Percentiles rank a stretch among this genome's conserved stretches.
Evolutionary conservation across 2,329 filamentous ascomycete genomes (phyloP).

Genomic region (Fusarium duplospermum): DNA sequence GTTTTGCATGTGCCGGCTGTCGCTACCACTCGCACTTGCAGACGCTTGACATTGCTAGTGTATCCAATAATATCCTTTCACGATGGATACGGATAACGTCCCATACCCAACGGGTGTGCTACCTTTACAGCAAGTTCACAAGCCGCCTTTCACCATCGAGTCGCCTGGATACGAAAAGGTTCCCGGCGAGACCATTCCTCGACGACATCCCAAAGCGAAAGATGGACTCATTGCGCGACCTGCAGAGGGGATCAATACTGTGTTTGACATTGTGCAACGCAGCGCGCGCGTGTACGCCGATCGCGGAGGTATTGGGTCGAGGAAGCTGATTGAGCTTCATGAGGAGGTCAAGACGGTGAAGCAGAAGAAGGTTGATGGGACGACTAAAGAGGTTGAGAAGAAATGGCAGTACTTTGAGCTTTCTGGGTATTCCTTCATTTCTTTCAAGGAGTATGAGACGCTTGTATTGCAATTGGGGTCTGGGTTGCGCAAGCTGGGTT

Average conservation of each 20-base stretch:
- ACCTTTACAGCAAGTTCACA: constrained; percentile 69
- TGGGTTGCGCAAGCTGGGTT: constrained; percentile 78
- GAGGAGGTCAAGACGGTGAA: constrained; percentile 84
- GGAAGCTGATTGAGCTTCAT: constrained; percentile 80
- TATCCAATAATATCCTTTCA: not conserved
- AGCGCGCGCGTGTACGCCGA: constrained; percentile 71
- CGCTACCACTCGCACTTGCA: not conserved
- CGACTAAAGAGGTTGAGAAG: constrained; percentile 83
- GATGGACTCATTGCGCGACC: constrained; percentile 75
- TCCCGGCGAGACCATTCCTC: constrained; percentile 84
- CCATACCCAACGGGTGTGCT: constrained; percentile 52
- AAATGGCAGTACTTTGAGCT: constrained; percentile 92
- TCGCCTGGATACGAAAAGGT: constrained; percentile 73
- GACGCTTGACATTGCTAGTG: not conserved
- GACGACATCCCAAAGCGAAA: constrained; percentile 76
- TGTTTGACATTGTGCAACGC: constrained; percentile 81
- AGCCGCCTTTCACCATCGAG: constrained; percentile 80
- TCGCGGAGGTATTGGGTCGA: constrained; percentile 73
- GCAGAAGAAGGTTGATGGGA: constrained; percentile 83
- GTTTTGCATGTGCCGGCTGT: not conserved
- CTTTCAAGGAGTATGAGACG: constrained; percentile 82
- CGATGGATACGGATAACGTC: not conserved
- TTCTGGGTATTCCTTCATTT: constrained; percentile 78
- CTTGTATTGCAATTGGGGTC: constrained; percentile 75
- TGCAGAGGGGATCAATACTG: constrained; percentile 75